phyloP scores from a whole-genome alignment of 2,329 filamentous ascomycete genomes.

The Celoporthe dispersa region DNA sequence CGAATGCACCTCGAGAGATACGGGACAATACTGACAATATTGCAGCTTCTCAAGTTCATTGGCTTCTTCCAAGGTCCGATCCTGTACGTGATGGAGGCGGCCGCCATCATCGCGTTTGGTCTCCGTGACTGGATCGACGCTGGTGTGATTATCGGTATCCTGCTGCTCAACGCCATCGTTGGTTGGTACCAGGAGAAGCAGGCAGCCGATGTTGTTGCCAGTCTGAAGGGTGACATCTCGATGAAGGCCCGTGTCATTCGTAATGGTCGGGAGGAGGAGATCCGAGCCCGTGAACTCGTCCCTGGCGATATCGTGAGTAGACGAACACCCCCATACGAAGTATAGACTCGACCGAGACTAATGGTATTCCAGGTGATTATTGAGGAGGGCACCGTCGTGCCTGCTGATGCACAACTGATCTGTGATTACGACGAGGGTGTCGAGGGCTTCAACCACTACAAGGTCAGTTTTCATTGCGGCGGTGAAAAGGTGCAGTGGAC shows the following conservation, averaged over 20 bases:
- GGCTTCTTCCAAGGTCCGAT: constrained; percentile 77
- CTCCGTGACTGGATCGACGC: constrained; percentile 78
- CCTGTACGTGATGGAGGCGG: constrained; percentile 80
- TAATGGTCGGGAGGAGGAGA: constrained; percentile 68
- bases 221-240: constrained; percentile 77
- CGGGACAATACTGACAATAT: not conserved
- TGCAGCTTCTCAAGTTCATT: constrained; percentile 68
- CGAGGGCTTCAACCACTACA: constrained; percentile 51
- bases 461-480: not conserved
- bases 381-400: constrained; percentile 73
- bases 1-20: not conserved
- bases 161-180: constrained; percentile 74
- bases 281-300: constrained; percentile 75
- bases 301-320: constrained; percentile 73
- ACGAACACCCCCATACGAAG: not conserved
- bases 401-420: constrained; percentile 72
- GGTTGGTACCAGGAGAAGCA: constrained; percentile 85
- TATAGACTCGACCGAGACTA: not conserved
- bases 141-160: constrained; percentile 77
- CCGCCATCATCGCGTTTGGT: constrained; percentile 74
- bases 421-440: constrained; percentile 69
- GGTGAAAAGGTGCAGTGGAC: not conserved
- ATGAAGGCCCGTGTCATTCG: constrained; percentile 73
- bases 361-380: constrained; percentile 59
- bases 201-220: constrained; percentile 76